Percentiles rank a stretch among this genome's conserved stretches.
Conservation (phyloP, 371 early-diverging fungal species). For the Mucor sp. region DNA sequence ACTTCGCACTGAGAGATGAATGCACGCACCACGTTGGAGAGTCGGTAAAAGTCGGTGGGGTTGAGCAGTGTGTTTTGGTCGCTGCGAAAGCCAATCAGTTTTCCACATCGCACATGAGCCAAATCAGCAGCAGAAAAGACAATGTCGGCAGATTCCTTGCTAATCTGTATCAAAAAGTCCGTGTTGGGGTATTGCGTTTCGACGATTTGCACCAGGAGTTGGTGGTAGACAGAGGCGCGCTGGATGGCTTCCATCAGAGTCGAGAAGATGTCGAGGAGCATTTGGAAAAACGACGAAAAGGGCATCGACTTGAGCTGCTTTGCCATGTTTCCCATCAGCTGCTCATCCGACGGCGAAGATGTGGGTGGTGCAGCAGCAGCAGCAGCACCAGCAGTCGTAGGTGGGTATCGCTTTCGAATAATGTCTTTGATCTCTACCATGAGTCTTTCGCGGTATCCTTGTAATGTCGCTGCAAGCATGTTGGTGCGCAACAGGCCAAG, state of each 20-base stretch:
- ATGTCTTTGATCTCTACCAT: constrained; percentile 74
- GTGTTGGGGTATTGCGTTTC: constrained; percentile 25
- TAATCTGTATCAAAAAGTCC: constrained; percentile 16
- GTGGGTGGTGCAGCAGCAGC: not conserved
- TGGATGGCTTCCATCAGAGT: constrained; percentile 66
- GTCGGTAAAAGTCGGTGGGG: constrained; percentile 83
- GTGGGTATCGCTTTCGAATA: constrained; percentile 62
- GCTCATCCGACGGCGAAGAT: constrained; percentile 1
- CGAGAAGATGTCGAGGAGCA: constrained; percentile 72
- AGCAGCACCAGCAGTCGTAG: too few species aligned
- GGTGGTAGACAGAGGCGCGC: constrained; percentile 64
- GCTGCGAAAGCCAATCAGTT: constrained; percentile 79
- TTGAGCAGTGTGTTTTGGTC: constrained; percentile 90
- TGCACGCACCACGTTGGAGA: constrained; percentile 74
- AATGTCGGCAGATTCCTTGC: constrained; percentile 63
- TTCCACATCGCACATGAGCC: constrained; percentile 86
- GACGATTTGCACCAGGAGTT: constrained; percentile 51
- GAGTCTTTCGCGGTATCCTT: constrained; percentile 71
- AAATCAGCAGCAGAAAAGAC: constrained; percentile 76
- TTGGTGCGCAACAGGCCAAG: constrained; percentile 79
- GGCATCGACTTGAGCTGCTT: constrained; percentile 71
- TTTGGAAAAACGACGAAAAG: constrained; percentile 78
- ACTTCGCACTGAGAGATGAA: constrained; percentile 78
- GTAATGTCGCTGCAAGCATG: constrained; percentile 64
- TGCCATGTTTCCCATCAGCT: constrained; percentile 19